Evolutionary conservation across 2,329 filamentous ascomycete species (phyloP).

Genomic region (Venturiaceae sp.): DNA sequence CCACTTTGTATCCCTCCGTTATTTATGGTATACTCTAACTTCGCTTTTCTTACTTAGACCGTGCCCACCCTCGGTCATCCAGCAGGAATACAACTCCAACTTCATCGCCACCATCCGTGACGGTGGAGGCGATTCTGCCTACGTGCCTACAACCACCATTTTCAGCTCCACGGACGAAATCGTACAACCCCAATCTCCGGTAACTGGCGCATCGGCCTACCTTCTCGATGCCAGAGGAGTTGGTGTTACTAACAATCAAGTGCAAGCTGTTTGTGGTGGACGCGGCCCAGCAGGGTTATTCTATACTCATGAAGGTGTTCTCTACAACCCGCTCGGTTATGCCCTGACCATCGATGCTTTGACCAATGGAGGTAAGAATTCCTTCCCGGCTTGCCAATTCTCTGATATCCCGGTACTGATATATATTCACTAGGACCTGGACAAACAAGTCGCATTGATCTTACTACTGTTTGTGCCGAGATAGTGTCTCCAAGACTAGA

Average conservation of each 20-base stretch:
- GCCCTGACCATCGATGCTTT: constrained; percentile 39
- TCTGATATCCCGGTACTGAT: neutral
- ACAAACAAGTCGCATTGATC: constrained; percentile 27
- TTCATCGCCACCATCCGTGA: constrained; percentile 33
- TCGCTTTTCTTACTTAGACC: constrained; percentile 6
- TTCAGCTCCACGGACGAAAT: constrained; percentile 43
- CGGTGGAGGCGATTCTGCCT: constrained; percentile 40
- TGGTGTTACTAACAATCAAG: constrained; percentile 40
- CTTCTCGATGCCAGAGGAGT: constrained; percentile 32
- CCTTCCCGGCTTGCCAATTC: neutral
- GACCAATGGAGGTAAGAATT: constrained; percentile 27
- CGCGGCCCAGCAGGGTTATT: constrained; percentile 28
- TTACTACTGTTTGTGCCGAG: constrained; percentile 28
- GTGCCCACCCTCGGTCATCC: constrained; percentile 32
- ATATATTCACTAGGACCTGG: constrained; percentile 20
- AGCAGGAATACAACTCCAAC: constrained; percentile 36
- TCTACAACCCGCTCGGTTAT: constrained; percentile 39
- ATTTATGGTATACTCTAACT: too few relatives aligned
- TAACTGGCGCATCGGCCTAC: constrained; percentile 36
- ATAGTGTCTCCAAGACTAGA: constrained; percentile 28
- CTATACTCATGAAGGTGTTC: constrained; percentile 41
- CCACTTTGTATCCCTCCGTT: constrained; percentile 20
- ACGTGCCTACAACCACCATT: constrained; percentile 45
- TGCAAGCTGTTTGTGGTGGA: constrained; percentile 32
- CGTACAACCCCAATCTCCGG: constrained; percentile 38